These are phyloP conservation scores for Fraxinus pennsylvanica DNA, from an alignment of 257 asterid genomes.

Conservation along the genomic window DNA sequence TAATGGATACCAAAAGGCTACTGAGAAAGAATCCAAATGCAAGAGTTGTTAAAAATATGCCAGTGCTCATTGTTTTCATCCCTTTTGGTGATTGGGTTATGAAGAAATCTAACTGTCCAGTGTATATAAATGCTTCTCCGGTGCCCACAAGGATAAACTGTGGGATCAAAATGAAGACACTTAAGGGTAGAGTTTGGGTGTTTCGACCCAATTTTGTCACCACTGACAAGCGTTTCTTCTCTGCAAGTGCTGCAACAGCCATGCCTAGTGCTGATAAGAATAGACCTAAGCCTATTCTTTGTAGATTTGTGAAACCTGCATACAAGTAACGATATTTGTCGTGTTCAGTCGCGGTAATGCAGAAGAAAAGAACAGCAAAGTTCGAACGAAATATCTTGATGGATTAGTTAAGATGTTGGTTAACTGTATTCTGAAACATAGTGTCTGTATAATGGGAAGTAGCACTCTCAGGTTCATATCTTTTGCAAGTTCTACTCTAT, in stretches of 20 bases:
- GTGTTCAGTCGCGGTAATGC: neutral
- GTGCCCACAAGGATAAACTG: slow-evolving; percentile 48
- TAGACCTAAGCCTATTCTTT: slow-evolving; percentile 45
- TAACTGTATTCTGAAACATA: too few species aligned
- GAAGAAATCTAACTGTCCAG: slow-evolving; percentile 51
- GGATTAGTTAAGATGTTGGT: neutral
- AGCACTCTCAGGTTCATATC: too few species aligned
- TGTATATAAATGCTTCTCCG: slow-evolving; percentile 44
- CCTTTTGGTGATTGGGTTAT: slow-evolving; percentile 49
- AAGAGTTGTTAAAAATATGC: slow-evolving; percentile 40
- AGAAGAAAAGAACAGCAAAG: neutral
- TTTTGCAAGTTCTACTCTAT: too few species aligned
- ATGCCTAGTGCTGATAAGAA: slow-evolving; percentile 38
- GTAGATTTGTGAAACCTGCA: slow-evolving; percentile 41
- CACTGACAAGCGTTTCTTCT: slow-evolving; percentile 34
- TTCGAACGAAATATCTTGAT: neutral
- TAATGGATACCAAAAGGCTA: slow-evolving; percentile 38
- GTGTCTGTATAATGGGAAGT: too few species aligned
- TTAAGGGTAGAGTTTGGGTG: slow-evolving; percentile 26
- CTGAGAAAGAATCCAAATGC: slow-evolving; percentile 43
- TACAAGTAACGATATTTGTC: neutral
- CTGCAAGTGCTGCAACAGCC: slow-evolving; percentile 44
- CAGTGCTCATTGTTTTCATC: slow-evolving; percentile 52
- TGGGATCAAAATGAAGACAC: slow-evolving; percentile 42
- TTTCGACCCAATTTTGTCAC: slow-evolving; percentile 15